phyloP scores from a whole-genome alignment of 371 early-diverging fungal genomes.

The Rhizopus microsporus region DNA sequence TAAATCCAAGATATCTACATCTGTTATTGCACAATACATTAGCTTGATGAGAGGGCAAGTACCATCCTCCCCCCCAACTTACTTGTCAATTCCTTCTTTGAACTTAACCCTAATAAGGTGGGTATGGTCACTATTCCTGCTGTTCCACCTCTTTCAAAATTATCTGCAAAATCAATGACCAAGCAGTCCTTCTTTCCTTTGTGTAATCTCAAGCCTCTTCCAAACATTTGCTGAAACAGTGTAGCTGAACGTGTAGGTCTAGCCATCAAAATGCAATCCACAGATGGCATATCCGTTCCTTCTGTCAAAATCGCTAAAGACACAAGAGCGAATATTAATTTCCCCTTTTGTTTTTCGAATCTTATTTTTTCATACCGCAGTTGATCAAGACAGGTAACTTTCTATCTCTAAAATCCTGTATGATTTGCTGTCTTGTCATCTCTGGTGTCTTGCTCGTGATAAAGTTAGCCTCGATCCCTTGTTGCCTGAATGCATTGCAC shows the following conservation, averaged over 20 bases:
- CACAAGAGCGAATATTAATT: not conserved
- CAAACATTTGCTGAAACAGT: slow-evolving; percentile 94
- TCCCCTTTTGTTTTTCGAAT: no score
- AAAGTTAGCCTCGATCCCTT: slow-evolving; percentile 63
- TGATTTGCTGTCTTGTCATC: slow-evolving; percentile 52
- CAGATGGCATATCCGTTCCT: slow-evolving; percentile 87
- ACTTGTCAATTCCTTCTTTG: slow-evolving; percentile 38
- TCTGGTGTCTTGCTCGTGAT: slow-evolving; percentile 65
- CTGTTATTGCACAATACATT: slow-evolving; percentile 1
- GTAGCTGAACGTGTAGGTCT: slow-evolving; percentile 82
- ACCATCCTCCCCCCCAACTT: not conserved
- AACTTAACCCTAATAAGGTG: slow-evolving; percentile 70
- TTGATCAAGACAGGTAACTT: slow-evolving; percentile 84
- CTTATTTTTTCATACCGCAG: slow-evolving; percentile 60
- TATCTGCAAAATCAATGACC: slow-evolving; percentile 89
- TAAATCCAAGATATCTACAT: slow-evolving; percentile 11
- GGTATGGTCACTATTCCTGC: slow-evolving; percentile 63
- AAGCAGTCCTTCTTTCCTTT: slow-evolving; percentile 76
- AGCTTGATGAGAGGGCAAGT: no score
- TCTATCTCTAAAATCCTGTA: slow-evolving; percentile 66
- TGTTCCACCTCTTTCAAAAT: slow-evolving; percentile 30
- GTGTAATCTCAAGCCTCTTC: slow-evolving; percentile 81
- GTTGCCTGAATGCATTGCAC: slow-evolving; percentile 54
- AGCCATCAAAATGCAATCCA: slow-evolving; percentile 89
- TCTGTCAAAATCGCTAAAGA: slow-evolving; percentile 66